Base-by-base conservation (phyloP, 495 filamentous ascomycete species). In the Cudoniella acicularis region DNA sequence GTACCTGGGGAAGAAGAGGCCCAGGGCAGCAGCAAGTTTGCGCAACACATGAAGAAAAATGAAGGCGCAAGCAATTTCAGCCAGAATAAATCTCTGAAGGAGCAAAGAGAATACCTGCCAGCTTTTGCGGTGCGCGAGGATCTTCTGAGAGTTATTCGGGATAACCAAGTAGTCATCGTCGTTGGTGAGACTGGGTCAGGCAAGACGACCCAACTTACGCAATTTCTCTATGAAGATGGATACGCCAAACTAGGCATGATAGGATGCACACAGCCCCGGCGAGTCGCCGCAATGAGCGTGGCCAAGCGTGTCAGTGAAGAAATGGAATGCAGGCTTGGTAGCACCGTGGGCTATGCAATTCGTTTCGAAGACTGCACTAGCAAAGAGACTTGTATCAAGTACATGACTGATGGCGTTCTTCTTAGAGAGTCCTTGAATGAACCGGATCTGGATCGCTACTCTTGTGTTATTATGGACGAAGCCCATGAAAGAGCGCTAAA, bases 401-500 rank as follows among this genome's bases (percentile, higher is more conserved):
- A 99, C 68, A 97, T 99, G 95, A 99, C 95, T 1, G 95, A 99
- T 67, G 95, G 95, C 72, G 92, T 99, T 6, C 77, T 99, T 22
- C 81, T 99, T 16, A 86, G 95, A 67, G 95, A 99, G 66, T 96
- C 90, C 13, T 81, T 99, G 9, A 88, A 89, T 50, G 92, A 97
- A 66, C 80, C 84, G 16, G 96, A 99, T 67, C 81, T 99, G 21
- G 95, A 98, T 71, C 89, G 89, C 66, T 99, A 99, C 72, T 96
- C 93, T 11, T 96, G 91, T 69, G 92, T 99, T 51, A 99, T 99
- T 70, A 97, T 99, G 94, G 95, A 99, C 71, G 95, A 99, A 75
- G 95, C 95, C 2, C 95, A 99, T 78, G 95, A 99, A 70, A 83
- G 95, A 67, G 92, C 94, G 0, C 76, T 99, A 43, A 98, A 98